Conservation (phyloP, 805 yeast genomes). For the Starmerella potacharoeniae region DNA sequence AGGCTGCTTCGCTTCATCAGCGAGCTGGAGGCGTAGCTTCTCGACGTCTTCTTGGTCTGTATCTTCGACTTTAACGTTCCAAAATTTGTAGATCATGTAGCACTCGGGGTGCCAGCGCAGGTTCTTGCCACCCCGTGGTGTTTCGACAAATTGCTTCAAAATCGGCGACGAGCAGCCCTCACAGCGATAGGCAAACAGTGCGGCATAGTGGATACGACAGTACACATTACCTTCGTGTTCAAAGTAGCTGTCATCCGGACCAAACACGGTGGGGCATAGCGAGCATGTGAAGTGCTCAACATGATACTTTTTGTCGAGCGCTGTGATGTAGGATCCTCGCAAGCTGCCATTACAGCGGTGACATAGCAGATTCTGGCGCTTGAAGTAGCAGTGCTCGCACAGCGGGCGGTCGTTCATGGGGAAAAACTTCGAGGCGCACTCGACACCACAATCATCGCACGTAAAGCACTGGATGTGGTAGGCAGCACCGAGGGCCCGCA, state of each 20-base stretch:
- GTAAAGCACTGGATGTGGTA: constrained; percentile 82
- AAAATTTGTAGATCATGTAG: constrained; percentile 91
- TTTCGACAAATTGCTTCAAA: constrained; percentile 86
- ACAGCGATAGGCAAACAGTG: constrained; percentile 72
- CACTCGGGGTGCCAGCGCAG: constrained; percentile 99
- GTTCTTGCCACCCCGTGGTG: constrained; percentile 77
- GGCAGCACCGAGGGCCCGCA: constrained; percentile 67
- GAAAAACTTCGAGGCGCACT: constrained; percentile 78
- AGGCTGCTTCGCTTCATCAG: not conserved
- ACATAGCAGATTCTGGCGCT: constrained; percentile 74
- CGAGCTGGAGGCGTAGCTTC: constrained; percentile 8
- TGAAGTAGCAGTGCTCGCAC: constrained; percentile 89
- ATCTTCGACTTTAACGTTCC: constrained; percentile 70
- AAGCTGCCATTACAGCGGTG: constrained; percentile 73
- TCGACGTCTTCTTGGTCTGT: constrained; percentile 7
- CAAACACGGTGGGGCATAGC: constrained; percentile 75
- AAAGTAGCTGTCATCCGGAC: constrained; percentile 81
- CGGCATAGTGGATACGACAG: constrained; percentile 89
- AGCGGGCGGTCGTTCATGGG: constrained; percentile 59
- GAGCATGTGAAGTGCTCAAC: constrained; percentile 91
- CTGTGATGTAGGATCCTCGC: constrained; percentile 87
- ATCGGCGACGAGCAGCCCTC: constrained; percentile 90
- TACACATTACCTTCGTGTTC: constrained; percentile 74
- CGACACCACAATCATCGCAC: constrained; percentile 72
- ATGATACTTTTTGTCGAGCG: constrained; percentile 83